Evolutionary conservation across 2,329 filamentous ascomycete genomes (phyloP).

Genomic region (Pseudocercospora pini-densiflorae): DNA sequence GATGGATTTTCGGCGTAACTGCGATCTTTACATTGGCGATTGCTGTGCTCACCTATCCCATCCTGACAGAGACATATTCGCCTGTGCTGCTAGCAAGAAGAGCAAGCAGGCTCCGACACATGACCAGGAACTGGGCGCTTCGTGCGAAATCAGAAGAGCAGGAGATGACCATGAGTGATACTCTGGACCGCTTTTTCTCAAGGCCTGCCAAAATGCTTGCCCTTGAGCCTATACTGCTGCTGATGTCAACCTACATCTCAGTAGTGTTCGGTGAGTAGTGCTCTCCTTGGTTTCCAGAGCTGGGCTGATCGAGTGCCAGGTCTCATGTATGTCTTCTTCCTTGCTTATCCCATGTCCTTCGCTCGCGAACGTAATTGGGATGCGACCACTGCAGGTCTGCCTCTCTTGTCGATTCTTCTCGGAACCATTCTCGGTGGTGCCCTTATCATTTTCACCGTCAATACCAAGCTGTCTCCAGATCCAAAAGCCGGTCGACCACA

Average conservation of each 20-base stretch:
- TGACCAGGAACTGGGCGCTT: constrained; percentile 46
- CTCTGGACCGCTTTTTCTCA: constrained; percentile 47
- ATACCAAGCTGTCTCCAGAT: constrained; percentile 47
- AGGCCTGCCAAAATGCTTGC: constrained; percentile 50
- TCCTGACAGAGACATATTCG: constrained; percentile 61
- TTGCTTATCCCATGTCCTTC: constrained; percentile 55
- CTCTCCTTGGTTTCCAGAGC: background rate
- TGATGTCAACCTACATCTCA: constrained; percentile 43
- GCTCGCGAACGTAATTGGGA: constrained; percentile 72
- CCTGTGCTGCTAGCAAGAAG: constrained; percentile 48
- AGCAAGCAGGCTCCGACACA: constrained; percentile 35
- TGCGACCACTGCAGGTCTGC: constrained; percentile 74
- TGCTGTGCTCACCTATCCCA: constrained; percentile 46
- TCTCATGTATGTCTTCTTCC: constrained; percentile 39
- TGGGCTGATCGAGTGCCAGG: constrained; percentile 33
- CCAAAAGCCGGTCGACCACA: constrained; percentile 46
- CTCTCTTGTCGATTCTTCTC: constrained; percentile 72
- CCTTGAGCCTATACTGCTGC: constrained; percentile 52
- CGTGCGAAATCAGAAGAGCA: constrained; percentile 46
- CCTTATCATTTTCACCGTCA: constrained; percentile 40
- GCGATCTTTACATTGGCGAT: constrained; percentile 47
- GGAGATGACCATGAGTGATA: constrained; percentile 45
- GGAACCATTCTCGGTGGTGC: constrained; percentile 67
- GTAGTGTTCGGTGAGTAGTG: constrained; percentile 35
- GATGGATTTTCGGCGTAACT: constrained; percentile 49